Base-by-base conservation (phyloP, 1,284 basidiomycete species). In the Apiotrichum domesticum region DNA sequence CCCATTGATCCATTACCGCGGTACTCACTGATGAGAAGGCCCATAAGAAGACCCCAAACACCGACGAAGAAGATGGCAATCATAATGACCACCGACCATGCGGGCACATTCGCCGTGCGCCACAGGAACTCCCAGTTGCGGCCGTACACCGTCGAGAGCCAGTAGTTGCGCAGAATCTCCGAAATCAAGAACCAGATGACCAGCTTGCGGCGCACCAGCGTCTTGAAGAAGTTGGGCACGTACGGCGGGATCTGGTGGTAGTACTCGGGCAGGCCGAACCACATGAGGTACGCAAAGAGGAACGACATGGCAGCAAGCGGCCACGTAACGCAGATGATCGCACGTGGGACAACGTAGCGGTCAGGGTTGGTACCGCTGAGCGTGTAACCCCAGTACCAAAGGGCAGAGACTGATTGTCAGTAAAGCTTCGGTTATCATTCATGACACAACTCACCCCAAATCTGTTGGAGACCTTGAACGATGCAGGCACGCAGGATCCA, bases 121-220 rank as follows among this genome's bases (percentile, higher is more conserved):
- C 91, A 95, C 15, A 94, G 79, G 85, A 91, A 95, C 65, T 84
- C 79, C 91, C 91, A 95, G 77, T 93, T 94, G 66, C 91, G 87
- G 58, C 91, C 91, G 85, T 66, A 78, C n/a, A 72, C 73, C n/a
- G 88, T 90, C 67, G 88, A 91, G 59, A 95, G 78, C 91, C 91
- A 95, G 77, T 94, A 95, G 71, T 93, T 87, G 47, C 90, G 85
- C 54, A 94, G 79, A 51, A 94, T 79, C 76, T 93, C 91, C 1
- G 91, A 87, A 42, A 87, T 85, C 59, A 95, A 80, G 85, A 93
- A 93, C 90, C 91, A 94, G 39, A 94, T 79, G 14, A 95, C 91
- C 52, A 94, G 80, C 76, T 91, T 94, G 61, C 91, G 80, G 54
- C 91, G 83, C 80, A 93, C 87, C 43, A 95, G 80, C 3, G 91